These are phyloP conservation scores for Mucor mucedo DNA, from an alignment of 371 early-diverging fungal species.

Conservation along the genomic window DNA sequence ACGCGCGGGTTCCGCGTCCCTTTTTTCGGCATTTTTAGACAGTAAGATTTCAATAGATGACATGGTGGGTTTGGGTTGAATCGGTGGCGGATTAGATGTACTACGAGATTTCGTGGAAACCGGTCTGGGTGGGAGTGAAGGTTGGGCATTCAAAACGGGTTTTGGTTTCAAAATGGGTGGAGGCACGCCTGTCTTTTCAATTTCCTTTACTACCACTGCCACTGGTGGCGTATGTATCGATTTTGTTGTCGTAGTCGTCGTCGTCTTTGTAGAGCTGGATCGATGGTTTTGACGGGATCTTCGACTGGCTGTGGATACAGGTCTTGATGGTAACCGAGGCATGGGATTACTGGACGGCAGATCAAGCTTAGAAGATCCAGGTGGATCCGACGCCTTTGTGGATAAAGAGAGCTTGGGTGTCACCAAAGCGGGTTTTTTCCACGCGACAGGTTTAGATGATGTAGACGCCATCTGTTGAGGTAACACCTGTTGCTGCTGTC, in stretches of 20 bases:
- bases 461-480: not conserved
- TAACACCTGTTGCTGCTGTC: slow-evolving; percentile 6
- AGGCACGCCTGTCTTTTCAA: slow-evolving; percentile 10
- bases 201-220: not conserved
- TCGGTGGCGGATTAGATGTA: slow-evolving; percentile 34
- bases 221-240: not conserved
- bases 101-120: slow-evolving; percentile 25
- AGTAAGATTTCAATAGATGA: slow-evolving; percentile 17
- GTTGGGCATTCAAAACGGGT: slow-evolving; percentile 23
- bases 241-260: not conserved
- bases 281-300: slow-evolving; percentile 18
- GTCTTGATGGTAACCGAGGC: slow-evolving; percentile 48
- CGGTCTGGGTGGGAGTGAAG: slow-evolving; percentile 29
- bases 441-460: not conserved
- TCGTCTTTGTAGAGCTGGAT: not conserved
- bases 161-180: slow-evolving; percentile 41
- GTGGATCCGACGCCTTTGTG: no score
- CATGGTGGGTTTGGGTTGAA: slow-evolving; percentile 29
- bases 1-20: not conserved
- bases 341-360: slow-evolving; percentile 37
- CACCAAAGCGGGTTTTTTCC: not conserved
- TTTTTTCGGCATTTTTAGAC: slow-evolving; percentile 4
- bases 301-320: slow-evolving; percentile 30
- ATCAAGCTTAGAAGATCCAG: not conserved
- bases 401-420: not conserved